These are phyloP conservation scores for Metroxylon sagu DNA, from an alignment of 176 grass and related monocot genomes.

Conservation along the genomic window DNA sequence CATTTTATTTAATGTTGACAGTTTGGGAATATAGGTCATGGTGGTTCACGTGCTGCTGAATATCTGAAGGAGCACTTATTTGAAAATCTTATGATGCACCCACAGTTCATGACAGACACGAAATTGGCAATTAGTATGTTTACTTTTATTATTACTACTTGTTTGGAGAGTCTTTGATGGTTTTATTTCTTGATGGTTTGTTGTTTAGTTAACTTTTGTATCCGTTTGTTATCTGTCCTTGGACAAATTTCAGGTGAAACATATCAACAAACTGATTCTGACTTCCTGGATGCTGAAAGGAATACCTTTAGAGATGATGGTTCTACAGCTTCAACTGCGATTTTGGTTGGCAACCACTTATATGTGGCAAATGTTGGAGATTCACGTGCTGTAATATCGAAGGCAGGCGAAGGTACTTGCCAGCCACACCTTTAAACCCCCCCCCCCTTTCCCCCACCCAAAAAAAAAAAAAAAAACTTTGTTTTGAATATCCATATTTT, in stretches of 20 bases:
- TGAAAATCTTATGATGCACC: constrained; percentile 86
- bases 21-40: constrained; percentile 64
- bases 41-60: constrained; percentile 72
- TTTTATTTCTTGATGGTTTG: constrained; percentile 4
- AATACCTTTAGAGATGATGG: constrained; percentile 83
- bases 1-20: constrained; percentile 15
- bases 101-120: constrained; percentile 77
- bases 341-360: constrained; percentile 76
- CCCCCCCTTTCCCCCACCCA: too few species aligned
- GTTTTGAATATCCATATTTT: too few species aligned
- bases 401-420: constrained; percentile 78
- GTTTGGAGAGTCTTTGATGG: not conserved
- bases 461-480: too few species aligned
- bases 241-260: constrained; percentile 58
- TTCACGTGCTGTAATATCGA: constrained; percentile 85
- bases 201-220: not conserved
- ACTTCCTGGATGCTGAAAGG: constrained; percentile 73
- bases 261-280: constrained; percentile 70
- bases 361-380: constrained; percentile 99
- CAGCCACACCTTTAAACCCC: not conserved
- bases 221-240: constrained; percentile 7
- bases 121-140: constrained; percentile 80
- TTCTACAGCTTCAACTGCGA: constrained; percentile 76
- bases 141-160: constrained; percentile 14
- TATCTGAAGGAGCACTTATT: constrained; percentile 91